These are phyloP conservation scores for Microstroma glucosiphilum DNA, from an alignment of 1,284 basidiomycete genomes.

Conservation along the genomic window DNA sequence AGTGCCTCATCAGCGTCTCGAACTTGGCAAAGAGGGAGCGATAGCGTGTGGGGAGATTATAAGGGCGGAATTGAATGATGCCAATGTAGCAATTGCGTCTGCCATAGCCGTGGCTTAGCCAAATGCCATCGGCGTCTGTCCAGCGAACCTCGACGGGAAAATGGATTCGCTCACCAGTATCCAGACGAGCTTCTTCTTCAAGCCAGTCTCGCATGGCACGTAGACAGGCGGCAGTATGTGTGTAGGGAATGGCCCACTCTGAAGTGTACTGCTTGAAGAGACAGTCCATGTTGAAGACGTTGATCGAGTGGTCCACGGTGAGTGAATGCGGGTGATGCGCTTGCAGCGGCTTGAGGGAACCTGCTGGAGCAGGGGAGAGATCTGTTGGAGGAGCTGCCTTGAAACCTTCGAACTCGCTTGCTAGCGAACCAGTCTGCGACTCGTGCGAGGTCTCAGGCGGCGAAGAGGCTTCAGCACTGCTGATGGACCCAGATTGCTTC, in stretches of 20 bases:
- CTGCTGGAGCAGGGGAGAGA: not conserved
- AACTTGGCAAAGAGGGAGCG: slow-evolving; percentile 72
- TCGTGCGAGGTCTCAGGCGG: not conserved
- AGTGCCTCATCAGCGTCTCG: slow-evolving; percentile 65
- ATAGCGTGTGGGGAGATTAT: slow-evolving; percentile 81
- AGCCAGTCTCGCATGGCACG: slow-evolving; percentile 71
- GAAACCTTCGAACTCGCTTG: not conserved
- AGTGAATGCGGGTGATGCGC: not conserved
- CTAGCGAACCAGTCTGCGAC: not conserved
- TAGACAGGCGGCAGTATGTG: slow-evolving; percentile 60
- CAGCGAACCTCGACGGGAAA: slow-evolving; percentile 92
- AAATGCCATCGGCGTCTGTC: slow-evolving; percentile 81
- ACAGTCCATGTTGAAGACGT: slow-evolving; percentile 50
- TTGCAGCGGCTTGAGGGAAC: slow-evolving; percentile 5
- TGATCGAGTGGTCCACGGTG: slow-evolving; percentile 34
- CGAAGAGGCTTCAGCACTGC: not conserved
- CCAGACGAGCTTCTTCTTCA: slow-evolving; percentile 59
- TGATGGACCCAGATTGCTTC: not conserved
- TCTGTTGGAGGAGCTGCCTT: not conserved
- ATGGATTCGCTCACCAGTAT: slow-evolving; percentile 73
- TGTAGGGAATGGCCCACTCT: slow-evolving; percentile 84
- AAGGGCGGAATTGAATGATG: slow-evolving; percentile 94
- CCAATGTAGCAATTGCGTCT: slow-evolving; percentile 85
- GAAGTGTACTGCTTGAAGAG: slow-evolving; percentile 48
- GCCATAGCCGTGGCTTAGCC: slow-evolving; percentile 80